Evolutionary conservation across 257 asterid species (phyloP).

Genomic region (Nicotiana noctiflora): DNA sequence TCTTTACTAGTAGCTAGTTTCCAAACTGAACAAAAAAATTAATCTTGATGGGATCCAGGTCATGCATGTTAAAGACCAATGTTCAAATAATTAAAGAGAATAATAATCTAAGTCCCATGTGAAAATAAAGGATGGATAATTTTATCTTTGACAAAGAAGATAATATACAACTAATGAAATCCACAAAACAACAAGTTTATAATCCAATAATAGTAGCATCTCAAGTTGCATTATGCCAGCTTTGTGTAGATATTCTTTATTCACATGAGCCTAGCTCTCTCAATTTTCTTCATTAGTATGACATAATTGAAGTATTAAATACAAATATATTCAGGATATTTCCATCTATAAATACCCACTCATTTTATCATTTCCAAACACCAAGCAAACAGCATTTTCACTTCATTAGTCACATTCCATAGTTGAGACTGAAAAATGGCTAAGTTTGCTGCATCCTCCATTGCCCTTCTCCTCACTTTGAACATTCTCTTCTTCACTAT

Average conservation of each 20-base stretch:
- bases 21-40: not conserved
- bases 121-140: not conserved
- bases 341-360: conserved; percentile 5
- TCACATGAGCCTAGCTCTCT: not conserved
- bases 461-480: conserved; percentile 12
- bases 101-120: not conserved
- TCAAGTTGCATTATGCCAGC: not conserved
- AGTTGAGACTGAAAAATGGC: not conserved
- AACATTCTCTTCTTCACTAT: conserved; percentile 20
- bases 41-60: not conserved
- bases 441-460: not conserved
- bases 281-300: not conserved
- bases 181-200: not conserved
- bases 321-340: not conserved
- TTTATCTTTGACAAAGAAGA: not conserved
- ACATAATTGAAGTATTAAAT: not conserved
- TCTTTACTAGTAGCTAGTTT: not conserved
- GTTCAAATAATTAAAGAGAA: not conserved
- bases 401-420: not conserved
- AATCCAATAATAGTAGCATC: not conserved
- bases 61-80: not conserved
- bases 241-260: not conserved
- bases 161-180: not conserved
- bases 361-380: not conserved
- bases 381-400: not conserved